Conservation (phyloP, 345 rosid genomes). For the Aethionema arabicum region DNA sequence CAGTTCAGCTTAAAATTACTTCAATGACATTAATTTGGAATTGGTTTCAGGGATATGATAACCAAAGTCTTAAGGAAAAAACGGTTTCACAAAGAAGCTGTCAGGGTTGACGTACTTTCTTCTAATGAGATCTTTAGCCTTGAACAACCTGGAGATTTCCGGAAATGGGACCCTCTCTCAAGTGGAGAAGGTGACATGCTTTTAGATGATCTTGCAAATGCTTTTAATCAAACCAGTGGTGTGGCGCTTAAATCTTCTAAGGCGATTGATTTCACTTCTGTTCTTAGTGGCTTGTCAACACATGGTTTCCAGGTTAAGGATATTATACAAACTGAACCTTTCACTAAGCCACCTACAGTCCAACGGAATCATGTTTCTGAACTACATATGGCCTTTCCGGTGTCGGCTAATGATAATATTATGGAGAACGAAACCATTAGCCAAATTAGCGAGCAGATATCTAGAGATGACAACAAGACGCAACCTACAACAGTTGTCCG, state of each 20-base stretch:
- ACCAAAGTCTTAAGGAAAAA: slow-evolving; percentile 63
- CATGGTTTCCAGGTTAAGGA: slow-evolving; percentile 51
- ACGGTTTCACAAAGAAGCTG: slow-evolving; percentile 67
- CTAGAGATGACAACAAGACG: no score
- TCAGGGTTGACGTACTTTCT: slow-evolving; percentile 57
- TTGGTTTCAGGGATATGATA: slow-evolving; percentile 56
- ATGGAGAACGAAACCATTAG: no score
- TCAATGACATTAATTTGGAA: slow-evolving; percentile 6
- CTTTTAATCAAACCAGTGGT: slow-evolving; percentile 46
- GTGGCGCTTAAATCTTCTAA: slow-evolving; percentile 41
- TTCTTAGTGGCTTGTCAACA: slow-evolving; percentile 45
- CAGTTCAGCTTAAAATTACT: not conserved
- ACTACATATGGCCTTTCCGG: no score
- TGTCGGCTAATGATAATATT: slow-evolving; percentile 19
- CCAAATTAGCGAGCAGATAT: no score
- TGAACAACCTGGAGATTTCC: slow-evolving; percentile 48
- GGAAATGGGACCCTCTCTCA: slow-evolving; percentile 87
- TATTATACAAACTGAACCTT: slow-evolving; percentile 37
- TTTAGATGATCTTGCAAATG: slow-evolving; percentile 63
- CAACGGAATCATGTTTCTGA: no score
- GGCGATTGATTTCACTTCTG: slow-evolving; percentile 56
- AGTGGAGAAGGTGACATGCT: slow-evolving; percentile 85
- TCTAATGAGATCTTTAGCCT: slow-evolving; percentile 41
- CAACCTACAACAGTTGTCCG: no score
- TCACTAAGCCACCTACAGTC: slow-evolving; percentile 26